Percentiles rank a stretch among this genome's conserved stretches.
Evolutionary conservation across 495 filamentous ascomycete genomes (phyloP).

Genomic region (Evernia prunastri): DNA sequence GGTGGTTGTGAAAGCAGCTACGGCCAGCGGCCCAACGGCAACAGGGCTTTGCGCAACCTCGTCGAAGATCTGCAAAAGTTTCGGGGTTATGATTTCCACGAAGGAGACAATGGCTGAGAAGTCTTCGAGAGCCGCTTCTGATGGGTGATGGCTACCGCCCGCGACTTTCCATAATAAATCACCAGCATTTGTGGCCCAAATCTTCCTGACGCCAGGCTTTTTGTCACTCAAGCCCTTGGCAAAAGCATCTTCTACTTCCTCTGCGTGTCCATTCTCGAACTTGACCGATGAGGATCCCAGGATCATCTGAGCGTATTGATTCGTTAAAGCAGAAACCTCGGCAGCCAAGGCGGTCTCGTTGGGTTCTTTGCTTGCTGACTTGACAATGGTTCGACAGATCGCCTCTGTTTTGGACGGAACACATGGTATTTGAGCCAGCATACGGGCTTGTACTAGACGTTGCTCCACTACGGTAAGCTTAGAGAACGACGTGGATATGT

Average conservation of each 20-base stretch:
- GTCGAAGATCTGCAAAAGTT: constrained; percentile 64
- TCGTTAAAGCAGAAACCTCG: constrained; percentile 62
- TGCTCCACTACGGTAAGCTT: constrained; percentile 80
- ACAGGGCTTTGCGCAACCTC: constrained; percentile 72
- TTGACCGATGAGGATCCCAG: constrained; percentile 29
- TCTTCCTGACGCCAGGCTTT: constrained; percentile 63
- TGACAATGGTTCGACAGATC: constrained; percentile 57
- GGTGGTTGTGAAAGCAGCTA: constrained; percentile 65
- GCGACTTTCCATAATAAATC: constrained; percentile 59
- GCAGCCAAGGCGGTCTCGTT: constrained; percentile 75
- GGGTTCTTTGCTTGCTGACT: constrained; percentile 67
- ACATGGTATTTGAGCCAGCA: constrained; percentile 57
- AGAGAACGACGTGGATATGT: constrained; percentile 65
- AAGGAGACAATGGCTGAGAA: constrained; percentile 41
- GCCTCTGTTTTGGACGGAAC: constrained; percentile 53
- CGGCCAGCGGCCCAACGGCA: constrained; percentile 64
- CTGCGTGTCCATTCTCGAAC: constrained; percentile 27
- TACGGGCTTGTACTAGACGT: constrained; percentile 68
- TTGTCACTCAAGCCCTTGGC: constrained; percentile 82
- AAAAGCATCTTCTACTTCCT: constrained; percentile 60
- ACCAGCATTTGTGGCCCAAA: constrained; percentile 72
- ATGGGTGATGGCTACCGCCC: not conserved
- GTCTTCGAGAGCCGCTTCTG: not conserved
- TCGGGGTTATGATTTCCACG: constrained; percentile 52
- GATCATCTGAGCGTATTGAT: constrained; percentile 40